phyloP scores from a whole-genome alignment of 164 flowering plant species.

The Berberis thunbergii region DNA sequence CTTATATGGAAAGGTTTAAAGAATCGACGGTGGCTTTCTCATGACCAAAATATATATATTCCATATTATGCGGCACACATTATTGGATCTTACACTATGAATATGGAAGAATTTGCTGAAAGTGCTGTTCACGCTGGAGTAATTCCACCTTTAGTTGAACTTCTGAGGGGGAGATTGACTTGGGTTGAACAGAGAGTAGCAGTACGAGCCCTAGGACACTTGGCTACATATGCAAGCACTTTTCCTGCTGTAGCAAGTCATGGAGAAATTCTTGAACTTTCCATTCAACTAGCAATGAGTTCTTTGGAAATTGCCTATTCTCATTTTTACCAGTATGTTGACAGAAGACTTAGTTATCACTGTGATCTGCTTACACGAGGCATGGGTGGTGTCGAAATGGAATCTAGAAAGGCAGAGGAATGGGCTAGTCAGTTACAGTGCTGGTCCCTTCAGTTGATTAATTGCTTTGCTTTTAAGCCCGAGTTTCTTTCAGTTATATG shows the following conservation, averaged over 20 bases:
- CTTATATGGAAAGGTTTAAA: conserved; percentile 91
- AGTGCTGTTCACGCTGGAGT: conserved; percentile 87
- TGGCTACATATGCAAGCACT: conserved; percentile 85
- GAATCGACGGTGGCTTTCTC: conserved; percentile 91
- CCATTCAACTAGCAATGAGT: conserved; percentile 90
- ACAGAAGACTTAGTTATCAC: conserved; percentile 80
- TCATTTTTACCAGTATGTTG: conserved; percentile 81
- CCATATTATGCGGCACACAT: conserved; percentile 99
- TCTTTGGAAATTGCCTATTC: conserved; percentile 91
- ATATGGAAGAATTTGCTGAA: conserved; percentile 96
- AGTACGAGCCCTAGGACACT: conserved; percentile 90
- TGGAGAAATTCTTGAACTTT: conserved; percentile 88
- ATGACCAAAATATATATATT: conserved; percentile 91
- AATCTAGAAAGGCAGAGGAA: conserved; percentile 97
- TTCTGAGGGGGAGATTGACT: conserved; percentile 83
- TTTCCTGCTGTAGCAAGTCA: conserved; percentile 78
- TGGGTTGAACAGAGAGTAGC: conserved; percentile 99
- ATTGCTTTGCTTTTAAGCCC: conserved; percentile 93
- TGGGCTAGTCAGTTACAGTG: conserved; percentile 99
- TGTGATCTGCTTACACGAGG: conserved; percentile 99
- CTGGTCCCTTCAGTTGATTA: conserved; percentile 98
- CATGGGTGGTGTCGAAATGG: conserved; percentile 99
- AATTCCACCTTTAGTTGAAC: conserved; percentile 84
- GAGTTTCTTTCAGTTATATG: conserved; percentile 89
- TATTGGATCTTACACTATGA: conserved; percentile 98